phyloP scores from a whole-genome alignment of 495 filamentous ascomycete species.

The Penicillium arizonense region DNA sequence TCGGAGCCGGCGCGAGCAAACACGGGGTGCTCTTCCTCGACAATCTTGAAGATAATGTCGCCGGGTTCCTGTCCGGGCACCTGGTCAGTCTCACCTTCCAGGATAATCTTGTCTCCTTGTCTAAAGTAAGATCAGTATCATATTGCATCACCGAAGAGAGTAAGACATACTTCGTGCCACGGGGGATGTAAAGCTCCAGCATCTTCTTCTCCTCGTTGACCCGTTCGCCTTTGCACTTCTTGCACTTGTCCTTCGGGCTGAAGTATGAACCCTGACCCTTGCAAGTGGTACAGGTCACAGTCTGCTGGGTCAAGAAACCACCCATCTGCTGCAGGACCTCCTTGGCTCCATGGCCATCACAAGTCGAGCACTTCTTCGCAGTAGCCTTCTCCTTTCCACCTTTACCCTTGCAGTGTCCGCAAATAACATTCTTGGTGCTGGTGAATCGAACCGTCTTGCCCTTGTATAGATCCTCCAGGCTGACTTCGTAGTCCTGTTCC shows the following conservation, averaged over 20 bases:
- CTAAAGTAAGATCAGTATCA: constrained; percentile 32
- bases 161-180: constrained; percentile 62
- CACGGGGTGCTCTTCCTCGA: constrained; percentile 74
- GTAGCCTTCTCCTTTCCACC: constrained; percentile 93
- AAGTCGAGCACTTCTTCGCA: constrained; percentile 78
- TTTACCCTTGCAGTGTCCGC: constrained; percentile 78
- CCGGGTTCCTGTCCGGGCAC: constrained; percentile 87
- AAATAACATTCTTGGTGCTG: constrained; percentile 89
- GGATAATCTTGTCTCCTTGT: constrained; percentile 83
- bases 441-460: constrained; percentile 96
- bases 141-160: neutral
- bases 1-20: constrained; percentile 84
- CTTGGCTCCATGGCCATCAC: constrained; percentile 71
- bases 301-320: constrained; percentile 74
- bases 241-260: constrained; percentile 94
- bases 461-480: constrained; percentile 92
- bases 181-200: constrained; percentile 92
- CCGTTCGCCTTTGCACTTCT: constrained; percentile 93
- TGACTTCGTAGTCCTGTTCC: constrained; percentile 86
- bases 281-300: constrained; percentile 73
- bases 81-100: constrained; percentile 95
- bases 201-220: constrained; percentile 84
- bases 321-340: constrained; percentile 74
- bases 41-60: constrained; percentile 84
- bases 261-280: constrained; percentile 77